These are phyloP conservation scores for Fusarium tjaetaba DNA, from an alignment of 2,329 filamentous ascomycete species.

Conservation along the genomic window DNA sequence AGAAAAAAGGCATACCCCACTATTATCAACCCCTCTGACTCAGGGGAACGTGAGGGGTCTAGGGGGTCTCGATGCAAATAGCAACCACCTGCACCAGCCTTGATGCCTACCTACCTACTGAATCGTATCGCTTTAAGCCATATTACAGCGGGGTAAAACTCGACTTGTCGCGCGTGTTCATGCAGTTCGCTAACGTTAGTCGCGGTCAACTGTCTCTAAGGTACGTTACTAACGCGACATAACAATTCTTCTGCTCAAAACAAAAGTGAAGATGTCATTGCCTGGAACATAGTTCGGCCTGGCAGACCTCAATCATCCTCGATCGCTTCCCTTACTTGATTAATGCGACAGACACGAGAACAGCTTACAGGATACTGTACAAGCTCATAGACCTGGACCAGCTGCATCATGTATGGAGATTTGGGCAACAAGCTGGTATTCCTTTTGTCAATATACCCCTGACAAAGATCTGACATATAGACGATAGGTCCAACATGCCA, in stretches of 20 bases:
- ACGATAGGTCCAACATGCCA: conserved; percentile 90
- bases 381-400: conserved; percentile 1
- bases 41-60: conserved; percentile 29
- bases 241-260: conserved; percentile 5
- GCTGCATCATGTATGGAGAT: conserved; percentile 80
- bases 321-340: not conserved
- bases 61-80: conserved; percentile 24
- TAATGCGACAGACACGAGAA: not conserved
- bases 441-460: not conserved
- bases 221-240: conserved; percentile 18
- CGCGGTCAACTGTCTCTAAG: conserved; percentile 15
- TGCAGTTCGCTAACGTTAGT: conserved; percentile 12
- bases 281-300: not conserved
- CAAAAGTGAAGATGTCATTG: conserved; percentile 14
- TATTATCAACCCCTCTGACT: not conserved
- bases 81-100: not conserved
- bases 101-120: not conserved
- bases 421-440: conserved; percentile 83
- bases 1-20: not conserved
- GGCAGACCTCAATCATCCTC: not conserved
- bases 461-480: conserved; percentile 4
- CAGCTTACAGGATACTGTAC: not conserved
- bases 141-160: conserved; percentile 43
- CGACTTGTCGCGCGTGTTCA: conserved; percentile 19
- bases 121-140: conserved; percentile 37